Percentiles rank a stretch among this genome's conserved stretches.
Conservation (phyloP, 306 rosid species). For the Ormosia emarginata region DNA sequence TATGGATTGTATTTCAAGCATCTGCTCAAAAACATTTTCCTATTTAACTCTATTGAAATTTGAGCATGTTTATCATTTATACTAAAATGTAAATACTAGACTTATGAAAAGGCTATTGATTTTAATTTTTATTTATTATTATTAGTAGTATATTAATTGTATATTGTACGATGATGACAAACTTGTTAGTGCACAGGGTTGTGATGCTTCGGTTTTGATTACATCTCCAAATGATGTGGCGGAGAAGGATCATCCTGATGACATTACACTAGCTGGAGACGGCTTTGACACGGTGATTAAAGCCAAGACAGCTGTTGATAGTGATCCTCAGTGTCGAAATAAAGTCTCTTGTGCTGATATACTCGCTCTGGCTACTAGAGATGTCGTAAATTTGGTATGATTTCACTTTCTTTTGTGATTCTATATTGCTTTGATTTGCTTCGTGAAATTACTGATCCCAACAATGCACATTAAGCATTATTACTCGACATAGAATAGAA, state of each 20-base stretch:
- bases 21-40: background rate
- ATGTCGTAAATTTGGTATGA: conserved; percentile 64
- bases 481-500: background rate
- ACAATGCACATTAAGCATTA: background rate
- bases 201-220: conserved; percentile 81
- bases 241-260: conserved; percentile 75
- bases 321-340: conserved; percentile 48
- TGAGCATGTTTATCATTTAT: background rate
- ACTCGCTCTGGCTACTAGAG: conserved; percentile 85
- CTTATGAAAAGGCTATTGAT: background rate
- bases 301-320: conserved; percentile 83
- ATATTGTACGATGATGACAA: background rate
- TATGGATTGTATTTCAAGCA: no score
- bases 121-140: background rate
- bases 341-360: conserved; percentile 94
- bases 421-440: background rate
- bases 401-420: background rate
- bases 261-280: conserved; percentile 76
- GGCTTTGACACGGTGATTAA: conserved; percentile 86
- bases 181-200: conserved; percentile 50
- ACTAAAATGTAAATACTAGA: background rate
- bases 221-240: conserved; percentile 42
- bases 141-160: background rate
- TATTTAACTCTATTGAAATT: background rate
- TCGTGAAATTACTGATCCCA: background rate